Conservation (phyloP, 2,329 filamentous ascomycete genomes). For the Hypomyces perniciosus region DNA sequence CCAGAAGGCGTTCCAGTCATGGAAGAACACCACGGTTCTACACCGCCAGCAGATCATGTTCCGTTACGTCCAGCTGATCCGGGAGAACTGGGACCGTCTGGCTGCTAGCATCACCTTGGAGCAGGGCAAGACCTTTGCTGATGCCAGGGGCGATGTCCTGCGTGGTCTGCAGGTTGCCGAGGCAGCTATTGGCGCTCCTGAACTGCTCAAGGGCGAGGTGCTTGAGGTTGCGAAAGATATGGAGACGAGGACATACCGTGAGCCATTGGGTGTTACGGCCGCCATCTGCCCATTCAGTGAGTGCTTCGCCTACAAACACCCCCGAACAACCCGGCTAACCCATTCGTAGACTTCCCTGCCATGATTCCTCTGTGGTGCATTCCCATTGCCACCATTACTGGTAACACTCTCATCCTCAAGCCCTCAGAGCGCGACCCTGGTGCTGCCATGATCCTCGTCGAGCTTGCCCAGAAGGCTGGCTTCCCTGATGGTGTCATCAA, state of each 20-base stretch:
- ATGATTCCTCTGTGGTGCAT: conserved; percentile 94
- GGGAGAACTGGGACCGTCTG: conserved; percentile 78
- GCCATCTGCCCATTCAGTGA: conserved; percentile 83
- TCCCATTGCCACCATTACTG: conserved; percentile 75
- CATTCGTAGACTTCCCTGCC: conserved; percentile 66
- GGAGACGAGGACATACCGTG: conserved; percentile 77
- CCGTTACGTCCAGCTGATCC: conserved; percentile 72
- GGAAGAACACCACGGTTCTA: conserved; percentile 67
- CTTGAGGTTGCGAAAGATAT: conserved; percentile 85
- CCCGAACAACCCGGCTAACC: conserved; percentile 8
- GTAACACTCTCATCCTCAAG: conserved; percentile 80
- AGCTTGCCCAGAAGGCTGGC: conserved; percentile 72
- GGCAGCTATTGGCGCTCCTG: conserved; percentile 72
- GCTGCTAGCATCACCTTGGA: conserved; percentile 81
- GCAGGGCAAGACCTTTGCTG: conserved; percentile 83
- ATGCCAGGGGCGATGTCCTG: conserved; percentile 75
- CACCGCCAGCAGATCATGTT: conserved; percentile 81
- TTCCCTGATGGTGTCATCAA: conserved; percentile 80
- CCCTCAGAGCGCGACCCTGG: conserved; percentile 81
- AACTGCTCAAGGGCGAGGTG: conserved; percentile 76
- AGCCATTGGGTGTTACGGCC: conserved; percentile 74
- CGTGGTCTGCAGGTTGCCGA: conserved; percentile 80
- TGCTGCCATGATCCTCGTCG: conserved; percentile 77
- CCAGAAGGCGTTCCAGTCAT: conserved; percentile 66
- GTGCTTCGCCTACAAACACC: conserved; percentile 21